A percentile compares a stretch with the other conserved stretches of the same genome.
These are phyloP conservation scores for Tubosaeta sp. DNA, from an alignment of 768 basidiomycete species.

Conservation along the genomic window DNA sequence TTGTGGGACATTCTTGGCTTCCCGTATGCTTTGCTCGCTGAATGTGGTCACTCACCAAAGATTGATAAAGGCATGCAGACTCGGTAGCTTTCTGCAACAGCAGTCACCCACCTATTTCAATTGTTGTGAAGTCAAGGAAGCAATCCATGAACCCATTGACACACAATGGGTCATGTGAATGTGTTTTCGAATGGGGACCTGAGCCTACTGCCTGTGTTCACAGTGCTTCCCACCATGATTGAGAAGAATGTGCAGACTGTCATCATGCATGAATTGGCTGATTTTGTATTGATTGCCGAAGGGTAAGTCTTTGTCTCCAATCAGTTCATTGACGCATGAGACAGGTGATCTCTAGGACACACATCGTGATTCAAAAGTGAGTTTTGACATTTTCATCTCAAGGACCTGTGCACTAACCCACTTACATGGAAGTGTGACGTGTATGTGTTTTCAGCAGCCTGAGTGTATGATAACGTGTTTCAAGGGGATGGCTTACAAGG, in stretches of 20 bases:
- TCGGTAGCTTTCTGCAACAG: conserved; percentile 47
- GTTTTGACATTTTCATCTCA: conserved; percentile 9
- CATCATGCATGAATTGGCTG: conserved; percentile 68
- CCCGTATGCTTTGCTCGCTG: conserved; percentile 45
- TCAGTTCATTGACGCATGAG: conserved; percentile 6
- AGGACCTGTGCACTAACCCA: neutral
- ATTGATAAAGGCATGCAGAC: conserved; percentile 26
- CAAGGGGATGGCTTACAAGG: conserved; percentile 61
- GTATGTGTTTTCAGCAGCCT: conserved; percentile 18
- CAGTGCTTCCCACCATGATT: conserved; percentile 69
- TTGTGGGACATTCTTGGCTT: conserved; percentile 82
- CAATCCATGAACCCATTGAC: conserved; percentile 64
- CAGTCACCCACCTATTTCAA: conserved; percentile 72
- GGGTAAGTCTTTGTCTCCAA: conserved; percentile 42
- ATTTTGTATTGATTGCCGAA: conserved; percentile 70
- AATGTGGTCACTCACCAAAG: neutral
- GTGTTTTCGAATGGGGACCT: conserved; percentile 62
- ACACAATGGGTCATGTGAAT: conserved; percentile 51
- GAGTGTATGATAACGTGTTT: neutral
- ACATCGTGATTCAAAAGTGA: conserved; percentile 64
- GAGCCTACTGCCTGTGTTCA: conserved; percentile 57
- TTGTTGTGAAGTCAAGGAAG: conserved; percentile 55
- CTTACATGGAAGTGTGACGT: conserved; percentile 34
- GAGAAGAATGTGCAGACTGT: conserved; percentile 68
- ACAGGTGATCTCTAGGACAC: conserved; percentile 34